Evolutionary conservation across 257 asterid species (phyloP), one percentile per base, ranked within the genome.

Genomic region (Agastache rugosa): DNA sequence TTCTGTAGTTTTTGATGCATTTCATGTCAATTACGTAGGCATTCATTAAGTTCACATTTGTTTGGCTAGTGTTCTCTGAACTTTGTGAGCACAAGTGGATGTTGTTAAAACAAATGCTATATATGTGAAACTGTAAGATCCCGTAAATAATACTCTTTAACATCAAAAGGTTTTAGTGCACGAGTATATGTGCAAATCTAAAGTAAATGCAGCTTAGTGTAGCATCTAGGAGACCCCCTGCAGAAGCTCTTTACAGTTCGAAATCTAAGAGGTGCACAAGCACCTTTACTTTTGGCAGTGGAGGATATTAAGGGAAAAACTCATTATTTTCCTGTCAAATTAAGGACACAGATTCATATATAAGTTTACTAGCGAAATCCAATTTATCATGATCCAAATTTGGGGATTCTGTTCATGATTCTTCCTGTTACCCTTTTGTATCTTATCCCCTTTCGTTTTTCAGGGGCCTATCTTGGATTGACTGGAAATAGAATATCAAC

Each of bases 391-490:
- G 58, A 68, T 53, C 6, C 55, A 62, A 53, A 39, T 37, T 37
- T 42, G 15, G 47, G 78, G 37, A 72, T 67, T 23, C 5, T 63
- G 41, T 78, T 58, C 41, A 50, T 58, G 63, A n/a, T 44, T 48
- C 50, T 34, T 44, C 68, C 71, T 55, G 37, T 75, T 60, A 37
- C 9, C 20, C 20, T 20, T 51, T 73, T 11, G 41, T 29, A 62
- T 81, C 51, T 63, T 29, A 41, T 55, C 56, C 51, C 20, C 15
- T 37, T 63, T 17, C 15, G 2, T 51, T 47, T 77, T 87, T 74
- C 90, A 94, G 99, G 99, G 85, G 86, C 91, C 65, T 94, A 91
- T 82, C 97, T 94, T 79, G 99, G 96, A 78, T 83, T 94, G 84
- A 94, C 99, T 53, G 99, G 99, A 63, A 85, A 81, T 83, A 87